Conservation (phyloP, 2,329 filamentous ascomycete genomes). For the Talaromyces marneffei region DNA sequence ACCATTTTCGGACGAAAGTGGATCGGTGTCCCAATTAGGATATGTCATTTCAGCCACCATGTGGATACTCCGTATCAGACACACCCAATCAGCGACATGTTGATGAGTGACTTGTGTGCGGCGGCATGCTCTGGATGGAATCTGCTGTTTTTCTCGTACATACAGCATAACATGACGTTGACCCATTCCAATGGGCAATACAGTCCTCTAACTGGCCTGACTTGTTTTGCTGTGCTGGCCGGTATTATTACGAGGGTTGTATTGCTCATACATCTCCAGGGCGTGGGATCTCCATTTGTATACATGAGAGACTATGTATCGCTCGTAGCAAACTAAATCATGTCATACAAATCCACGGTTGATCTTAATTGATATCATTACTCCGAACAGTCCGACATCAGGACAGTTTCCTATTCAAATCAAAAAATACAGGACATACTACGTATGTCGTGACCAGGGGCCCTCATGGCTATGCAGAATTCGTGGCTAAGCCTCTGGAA, state of each 20-base stretch:
- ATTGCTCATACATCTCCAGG: not conserved
- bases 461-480: not conserved
- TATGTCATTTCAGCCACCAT: slow-evolving; percentile 10
- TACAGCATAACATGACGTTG: slow-evolving; percentile 14
- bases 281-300: not conserved
- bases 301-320: no score
- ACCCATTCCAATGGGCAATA: not conserved
- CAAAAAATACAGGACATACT: not conserved
- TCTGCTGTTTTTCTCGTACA: slow-evolving; percentile 18
- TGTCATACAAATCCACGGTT: not conserved
- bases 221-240: not conserved
- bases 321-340: not conserved
- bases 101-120: not conserved
- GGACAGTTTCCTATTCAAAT: not conserved
- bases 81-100: not conserved
- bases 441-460: not conserved
- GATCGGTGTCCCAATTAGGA: not conserved
- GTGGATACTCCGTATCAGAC: not conserved
- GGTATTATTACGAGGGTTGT: not conserved
- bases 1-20: not conserved
- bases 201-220: not conserved
- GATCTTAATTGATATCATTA: not conserved
- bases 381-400: not conserved
- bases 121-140: slow-evolving; percentile 20
- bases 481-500: slow-evolving; percentile 6